Evolutionary conservation across 805 yeast genomes (phyloP).

Genomic region (Pichia cephalocereana): DNA sequence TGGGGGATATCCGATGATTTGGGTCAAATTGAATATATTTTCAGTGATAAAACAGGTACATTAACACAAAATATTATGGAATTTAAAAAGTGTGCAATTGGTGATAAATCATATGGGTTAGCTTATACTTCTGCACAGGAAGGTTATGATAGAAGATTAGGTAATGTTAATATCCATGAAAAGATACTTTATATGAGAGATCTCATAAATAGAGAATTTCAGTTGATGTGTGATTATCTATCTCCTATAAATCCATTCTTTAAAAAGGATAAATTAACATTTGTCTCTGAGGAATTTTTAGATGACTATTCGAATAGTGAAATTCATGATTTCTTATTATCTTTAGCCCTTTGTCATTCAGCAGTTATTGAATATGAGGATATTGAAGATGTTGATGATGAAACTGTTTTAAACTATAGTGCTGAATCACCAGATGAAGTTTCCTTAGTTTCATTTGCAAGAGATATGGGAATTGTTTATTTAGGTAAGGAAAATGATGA

Average conservation of each 20-base stretch:
- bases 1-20: constrained; percentile 81
- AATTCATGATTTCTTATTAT: constrained; percentile 51
- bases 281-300: constrained; percentile 51
- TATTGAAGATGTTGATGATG: constrained; percentile 17
- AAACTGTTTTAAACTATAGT: constrained; percentile 43
- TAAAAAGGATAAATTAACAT: constrained; percentile 43
- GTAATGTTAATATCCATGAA: constrained; percentile 43
- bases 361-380: constrained; percentile 32
- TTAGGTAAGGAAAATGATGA: constrained; percentile 43
- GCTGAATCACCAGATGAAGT: constrained; percentile 84
- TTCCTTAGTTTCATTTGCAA: constrained; percentile 68
- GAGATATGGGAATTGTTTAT: constrained; percentile 63
- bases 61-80: constrained; percentile 80
- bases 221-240: constrained; percentile 39
- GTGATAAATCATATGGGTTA: constrained; percentile 57
- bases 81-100: constrained; percentile 65
- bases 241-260: constrained; percentile 30
- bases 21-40: constrained; percentile 75
- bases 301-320: constrained; percentile 37
- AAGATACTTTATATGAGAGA: constrained; percentile 35
- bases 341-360: constrained; percentile 66
- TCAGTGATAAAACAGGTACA: constrained; percentile 81
- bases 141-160: constrained; percentile 59
- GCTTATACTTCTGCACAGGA: constrained; percentile 75
- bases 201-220: constrained; percentile 34